Conservation (phyloP, 306 rosid genomes). For the Heteromeles arbutifolia region DNA sequence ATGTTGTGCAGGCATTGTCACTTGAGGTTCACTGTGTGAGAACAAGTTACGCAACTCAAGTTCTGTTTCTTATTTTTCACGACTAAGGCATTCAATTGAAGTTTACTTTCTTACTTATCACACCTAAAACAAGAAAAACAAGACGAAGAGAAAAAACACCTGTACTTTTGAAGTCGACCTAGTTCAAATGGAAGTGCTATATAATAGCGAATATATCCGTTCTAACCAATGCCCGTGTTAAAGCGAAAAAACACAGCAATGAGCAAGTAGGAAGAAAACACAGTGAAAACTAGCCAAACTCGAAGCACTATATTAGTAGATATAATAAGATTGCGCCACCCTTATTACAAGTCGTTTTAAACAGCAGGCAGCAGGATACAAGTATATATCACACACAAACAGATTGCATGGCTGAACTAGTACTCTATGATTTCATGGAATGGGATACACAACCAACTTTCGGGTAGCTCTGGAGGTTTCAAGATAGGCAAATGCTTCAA, state of each 20-base stretch:
- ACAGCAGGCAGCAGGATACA: not conserved
- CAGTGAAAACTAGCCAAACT: not conserved
- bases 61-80: too few species aligned
- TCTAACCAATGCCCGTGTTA: too few species aligned
- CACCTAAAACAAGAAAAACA: too few species aligned
- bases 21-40: too few species aligned
- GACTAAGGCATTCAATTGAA: too few species aligned
- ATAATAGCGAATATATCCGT: too few species aligned
- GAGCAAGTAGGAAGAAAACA: not conserved
- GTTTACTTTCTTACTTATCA: too few species aligned
- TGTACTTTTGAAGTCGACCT: too few species aligned
- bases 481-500: constrained; percentile 51
- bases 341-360: not conserved
- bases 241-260: not conserved
- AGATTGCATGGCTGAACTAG: not conserved
- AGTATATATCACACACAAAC: not conserved
- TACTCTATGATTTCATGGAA: constrained; percentile 24
- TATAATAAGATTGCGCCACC: not conserved
- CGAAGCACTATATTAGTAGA: not conserved
- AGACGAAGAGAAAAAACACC: too few species aligned
- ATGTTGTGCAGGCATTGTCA: too few species aligned
- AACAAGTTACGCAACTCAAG: too few species aligned
- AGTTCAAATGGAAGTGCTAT: too few species aligned
- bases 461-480: constrained; percentile 54
- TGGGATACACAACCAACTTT: constrained; percentile 52